Evolutionary conservation across 164 flowering plant genomes (phyloP).

Genomic region (Sedum album): DNA sequence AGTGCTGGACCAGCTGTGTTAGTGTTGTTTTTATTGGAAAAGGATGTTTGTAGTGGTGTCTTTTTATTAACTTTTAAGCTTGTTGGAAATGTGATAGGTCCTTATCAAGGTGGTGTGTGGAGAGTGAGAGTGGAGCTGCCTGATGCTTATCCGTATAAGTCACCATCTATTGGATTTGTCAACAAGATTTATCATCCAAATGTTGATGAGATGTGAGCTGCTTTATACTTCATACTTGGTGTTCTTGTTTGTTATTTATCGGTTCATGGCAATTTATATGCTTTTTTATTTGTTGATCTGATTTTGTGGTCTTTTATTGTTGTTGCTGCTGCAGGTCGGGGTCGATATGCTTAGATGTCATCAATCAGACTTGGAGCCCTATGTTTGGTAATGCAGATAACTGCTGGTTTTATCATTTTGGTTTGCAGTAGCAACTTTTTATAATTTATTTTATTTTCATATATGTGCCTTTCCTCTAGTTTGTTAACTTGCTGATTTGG

Average conservation of each 20-base stretch:
- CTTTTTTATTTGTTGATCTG: not conserved
- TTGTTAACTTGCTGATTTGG: not conserved
- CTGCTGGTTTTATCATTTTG: not conserved
- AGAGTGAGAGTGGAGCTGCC: constrained; percentile 87
- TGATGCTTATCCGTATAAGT: constrained; percentile 96
- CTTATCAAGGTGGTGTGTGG: constrained; percentile 90
- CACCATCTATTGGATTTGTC: constrained; percentile 95
- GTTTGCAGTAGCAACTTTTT: not conserved
- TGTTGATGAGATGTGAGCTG: constrained; percentile 88
- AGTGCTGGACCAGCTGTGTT: too few species aligned
- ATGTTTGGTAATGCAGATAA: constrained; percentile 65
- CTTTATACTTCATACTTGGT: too few species aligned
- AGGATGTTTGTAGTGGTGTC: not conserved
- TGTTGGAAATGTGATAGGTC: constrained; percentile 44
- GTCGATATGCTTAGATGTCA: constrained; percentile 92
- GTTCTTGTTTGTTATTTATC: not conserved
- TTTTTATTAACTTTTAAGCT: not conserved
- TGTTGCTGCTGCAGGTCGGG: too few species aligned
- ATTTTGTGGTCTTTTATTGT: too few species aligned
- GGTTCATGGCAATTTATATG: too few species aligned
- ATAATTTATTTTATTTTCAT: not conserved
- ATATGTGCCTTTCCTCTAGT: not conserved
- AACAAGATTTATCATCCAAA: constrained; percentile 96
- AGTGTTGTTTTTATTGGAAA: not conserved
- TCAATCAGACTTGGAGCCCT: constrained; percentile 98